Percentiles rank a stretch among this genome's conserved stretches.
Evolutionary conservation across 2,329 filamentous ascomycete genomes (phyloP).

Genomic region (Aspergillus vadensis): DNA sequence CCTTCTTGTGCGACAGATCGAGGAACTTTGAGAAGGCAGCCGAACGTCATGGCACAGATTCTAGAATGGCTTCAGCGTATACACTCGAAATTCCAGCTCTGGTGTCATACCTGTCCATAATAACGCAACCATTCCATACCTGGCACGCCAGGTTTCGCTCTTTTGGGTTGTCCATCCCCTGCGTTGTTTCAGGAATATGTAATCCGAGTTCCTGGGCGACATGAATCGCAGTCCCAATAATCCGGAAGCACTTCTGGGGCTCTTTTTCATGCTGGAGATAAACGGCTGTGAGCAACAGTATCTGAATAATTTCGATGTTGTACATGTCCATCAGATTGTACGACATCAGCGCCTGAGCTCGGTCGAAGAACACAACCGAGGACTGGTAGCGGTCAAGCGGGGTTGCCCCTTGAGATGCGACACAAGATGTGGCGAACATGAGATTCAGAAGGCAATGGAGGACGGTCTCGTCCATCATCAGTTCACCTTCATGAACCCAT

Average conservation of each 20-base stretch:
- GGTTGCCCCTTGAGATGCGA: constrained; percentile 12
- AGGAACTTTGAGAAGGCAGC: neutral
- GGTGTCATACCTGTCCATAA: neutral
- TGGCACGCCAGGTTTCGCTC: constrained; percentile 2
- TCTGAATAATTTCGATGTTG: constrained; percentile 1
- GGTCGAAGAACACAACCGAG: neutral
- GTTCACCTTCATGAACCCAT: constrained; percentile 2
- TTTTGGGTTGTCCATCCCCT: neutral
- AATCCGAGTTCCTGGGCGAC: constrained; percentile 1
- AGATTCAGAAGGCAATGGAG: constrained; percentile 18
- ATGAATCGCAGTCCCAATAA: neutral
- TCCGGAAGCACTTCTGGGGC: constrained; percentile 2
- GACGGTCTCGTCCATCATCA: constrained; percentile 15
- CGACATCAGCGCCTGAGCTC: neutral
- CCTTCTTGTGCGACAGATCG: neutral
- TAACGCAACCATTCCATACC: neutral
- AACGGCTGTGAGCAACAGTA: neutral
- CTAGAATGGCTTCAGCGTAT: neutral
- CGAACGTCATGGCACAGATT: constrained; percentile 6
- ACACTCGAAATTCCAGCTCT: too few relatives aligned
- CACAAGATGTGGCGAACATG: constrained; percentile 17
- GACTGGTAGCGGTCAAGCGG: neutral
- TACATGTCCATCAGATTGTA: neutral
- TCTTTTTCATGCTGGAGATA: neutral
- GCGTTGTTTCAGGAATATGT: neutral